Percentiles rank a stretch among this genome's conserved stretches.
phyloP scores from a whole-genome alignment of 176 grass and related monocot species.

The Lolium rigidum region DNA sequence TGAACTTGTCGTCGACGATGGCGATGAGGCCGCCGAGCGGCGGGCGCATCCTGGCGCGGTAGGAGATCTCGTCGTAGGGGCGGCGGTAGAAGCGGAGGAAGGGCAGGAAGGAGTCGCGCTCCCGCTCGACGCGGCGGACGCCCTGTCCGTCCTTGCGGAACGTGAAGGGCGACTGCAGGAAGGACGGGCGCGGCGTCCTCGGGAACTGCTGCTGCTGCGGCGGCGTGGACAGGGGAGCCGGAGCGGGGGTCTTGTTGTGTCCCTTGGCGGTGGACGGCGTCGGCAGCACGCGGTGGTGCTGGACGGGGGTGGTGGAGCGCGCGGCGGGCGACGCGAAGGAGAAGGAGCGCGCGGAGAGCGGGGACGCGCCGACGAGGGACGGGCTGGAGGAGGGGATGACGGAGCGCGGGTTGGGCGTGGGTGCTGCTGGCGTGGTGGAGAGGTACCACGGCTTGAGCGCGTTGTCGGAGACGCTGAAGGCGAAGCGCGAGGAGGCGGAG shows the following conservation, averaged over 20 bases:
- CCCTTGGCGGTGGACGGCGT: slow-evolving; percentile 42
- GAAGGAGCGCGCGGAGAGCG: slow-evolving; percentile 91
- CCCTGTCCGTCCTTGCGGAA: slow-evolving; percentile 77
- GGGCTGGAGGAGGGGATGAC: slow-evolving; percentile 68
- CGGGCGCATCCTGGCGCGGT: slow-evolving; percentile 90
- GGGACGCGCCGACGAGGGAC: slow-evolving; percentile 87
- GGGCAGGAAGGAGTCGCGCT: slow-evolving; percentile 83
- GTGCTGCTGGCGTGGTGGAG: slow-evolving; percentile 62
- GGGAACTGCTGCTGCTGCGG: slow-evolving; percentile 53
- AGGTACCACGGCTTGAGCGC: slow-evolving; percentile 99
- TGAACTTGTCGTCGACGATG: slow-evolving; percentile 77
- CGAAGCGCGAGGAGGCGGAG: slow-evolving; percentile 92
- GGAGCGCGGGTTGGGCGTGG: slow-evolving; percentile 49
- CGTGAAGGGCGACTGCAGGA: slow-evolving; percentile 91
- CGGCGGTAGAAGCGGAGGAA: slow-evolving; percentile 91
- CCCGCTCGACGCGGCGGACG: slow-evolving; percentile 64
- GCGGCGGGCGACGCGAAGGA: slow-evolving; percentile 95
- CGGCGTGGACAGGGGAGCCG: not conserved
- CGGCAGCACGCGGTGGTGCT: slow-evolving; percentile 6
- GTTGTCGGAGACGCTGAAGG: slow-evolving; percentile 81
- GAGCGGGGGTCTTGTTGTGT: slow-evolving; percentile 37
- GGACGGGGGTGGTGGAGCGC: slow-evolving; percentile 50
- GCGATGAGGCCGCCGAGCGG: slow-evolving; percentile 92
- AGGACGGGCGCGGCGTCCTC: slow-evolving; percentile 88
- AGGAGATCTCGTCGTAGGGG: slow-evolving; percentile 93